Evolutionary conservation across 306 rosid species (phyloP).

Genomic region (Ormosia semicastrata): DNA sequence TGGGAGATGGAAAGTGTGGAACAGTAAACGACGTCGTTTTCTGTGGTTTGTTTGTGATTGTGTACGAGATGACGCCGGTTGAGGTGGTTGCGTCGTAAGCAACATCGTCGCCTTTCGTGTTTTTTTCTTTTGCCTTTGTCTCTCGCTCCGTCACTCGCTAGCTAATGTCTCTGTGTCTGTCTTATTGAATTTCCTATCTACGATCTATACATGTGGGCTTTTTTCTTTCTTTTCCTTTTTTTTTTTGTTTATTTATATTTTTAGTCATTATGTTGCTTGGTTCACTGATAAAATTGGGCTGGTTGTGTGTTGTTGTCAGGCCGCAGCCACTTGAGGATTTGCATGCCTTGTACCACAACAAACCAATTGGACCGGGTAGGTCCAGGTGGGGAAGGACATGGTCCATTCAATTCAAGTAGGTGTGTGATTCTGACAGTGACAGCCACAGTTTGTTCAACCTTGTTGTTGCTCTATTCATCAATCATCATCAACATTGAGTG

Average conservation of each 20-base stretch:
- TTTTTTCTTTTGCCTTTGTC: neutral
- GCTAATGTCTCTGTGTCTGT: neutral
- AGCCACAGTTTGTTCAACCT: neutral
- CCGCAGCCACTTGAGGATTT: conserved; percentile 22
- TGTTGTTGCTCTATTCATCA: neutral
- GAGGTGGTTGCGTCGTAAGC: conserved; percentile 32
- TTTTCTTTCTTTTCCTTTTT: neutral
- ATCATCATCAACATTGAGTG: neutral
- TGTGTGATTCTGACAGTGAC: neutral
- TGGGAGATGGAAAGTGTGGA: no score
- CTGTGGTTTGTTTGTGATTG: neutral
- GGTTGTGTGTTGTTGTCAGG: conserved; percentile 9
- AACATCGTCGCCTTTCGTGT: conserved; percentile 18
- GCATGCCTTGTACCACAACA: neutral
- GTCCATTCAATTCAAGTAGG: neutral
- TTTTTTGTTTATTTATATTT: neutral
- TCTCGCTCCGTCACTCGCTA: neutral
- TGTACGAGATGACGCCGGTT: conserved; percentile 27
- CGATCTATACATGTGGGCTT: neutral
- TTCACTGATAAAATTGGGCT: neutral
- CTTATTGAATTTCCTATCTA: neutral
- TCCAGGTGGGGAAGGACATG: neutral
- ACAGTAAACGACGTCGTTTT: conserved; percentile 36
- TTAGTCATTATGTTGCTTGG: neutral
- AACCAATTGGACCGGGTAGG: neutral